phyloP scores from a whole-genome alignment of 2,329 filamentous ascomycete genomes.

The Cladosporium velox region DNA sequence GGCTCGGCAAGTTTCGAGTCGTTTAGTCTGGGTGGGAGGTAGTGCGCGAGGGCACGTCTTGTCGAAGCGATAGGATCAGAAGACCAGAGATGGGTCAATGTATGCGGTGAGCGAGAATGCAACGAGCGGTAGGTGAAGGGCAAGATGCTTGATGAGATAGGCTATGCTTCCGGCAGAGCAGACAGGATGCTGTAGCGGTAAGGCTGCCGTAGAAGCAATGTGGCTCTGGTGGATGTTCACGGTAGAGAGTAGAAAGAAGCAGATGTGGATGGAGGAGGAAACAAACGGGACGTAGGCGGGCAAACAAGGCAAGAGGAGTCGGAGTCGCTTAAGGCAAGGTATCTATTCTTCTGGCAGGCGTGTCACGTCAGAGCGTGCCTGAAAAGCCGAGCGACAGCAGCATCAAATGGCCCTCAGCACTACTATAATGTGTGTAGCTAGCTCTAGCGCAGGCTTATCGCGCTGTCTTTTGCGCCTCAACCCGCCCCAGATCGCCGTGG shows the following conservation, averaged over 20 bases:
- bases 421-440: neutral
- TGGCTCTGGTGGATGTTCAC: neutral
- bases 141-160: neutral
- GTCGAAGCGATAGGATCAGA: neutral
- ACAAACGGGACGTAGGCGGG: neutral
- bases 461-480: constrained; percentile 2
- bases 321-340: neutral
- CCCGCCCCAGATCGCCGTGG: constrained; percentile 2
- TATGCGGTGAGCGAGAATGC: neutral
- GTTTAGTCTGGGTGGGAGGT: neutral
- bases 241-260: neutral
- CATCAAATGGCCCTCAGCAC: neutral
- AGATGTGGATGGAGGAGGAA: neutral
- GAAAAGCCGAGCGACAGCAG: neutral
- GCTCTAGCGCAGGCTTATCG: constrained; percentile 19
- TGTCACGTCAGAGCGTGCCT: constrained; percentile 6
- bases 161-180: constrained; percentile 15
- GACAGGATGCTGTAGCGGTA: constrained; percentile 1
- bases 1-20: neutral
- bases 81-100: neutral
- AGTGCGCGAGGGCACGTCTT: constrained; percentile 10
- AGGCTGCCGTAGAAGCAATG: constrained; percentile 16
- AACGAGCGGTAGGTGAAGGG: neutral
- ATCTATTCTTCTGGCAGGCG: constrained; percentile 3
- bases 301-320: neutral